A percentile compares a stretch with the other conserved stretches of the same genome.
These are phyloP conservation scores for Boletus rufocinnamomeus DNA, from an alignment of 768 basidiomycete species.

Conservation along the genomic window DNA sequence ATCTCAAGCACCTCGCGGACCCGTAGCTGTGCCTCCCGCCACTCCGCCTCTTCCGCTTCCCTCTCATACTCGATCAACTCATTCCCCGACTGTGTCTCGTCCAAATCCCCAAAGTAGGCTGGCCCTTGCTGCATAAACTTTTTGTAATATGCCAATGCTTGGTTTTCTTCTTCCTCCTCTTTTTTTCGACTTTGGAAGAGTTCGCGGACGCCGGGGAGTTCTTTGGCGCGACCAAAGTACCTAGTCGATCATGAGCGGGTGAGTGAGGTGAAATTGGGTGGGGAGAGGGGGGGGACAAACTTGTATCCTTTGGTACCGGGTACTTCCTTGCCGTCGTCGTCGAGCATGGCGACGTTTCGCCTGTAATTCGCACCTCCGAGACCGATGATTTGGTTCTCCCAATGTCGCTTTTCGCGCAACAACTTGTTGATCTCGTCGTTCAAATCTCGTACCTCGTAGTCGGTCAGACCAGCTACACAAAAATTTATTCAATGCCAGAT, in stretches of 20 bases:
- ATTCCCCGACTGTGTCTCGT: slow-evolving; percentile 61
- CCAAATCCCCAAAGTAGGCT: slow-evolving; percentile 88
- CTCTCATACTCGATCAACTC: slow-evolving; percentile 72
- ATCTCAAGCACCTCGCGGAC: slow-evolving; percentile 57
- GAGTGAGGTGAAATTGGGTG: neutral
- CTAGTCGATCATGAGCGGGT: slow-evolving; percentile 40
- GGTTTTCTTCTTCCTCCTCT: slow-evolving; percentile 88
- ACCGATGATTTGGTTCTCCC: slow-evolving; percentile 98
- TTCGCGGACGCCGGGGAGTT: slow-evolving; percentile 92
- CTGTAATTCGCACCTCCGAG: slow-evolving; percentile 96
- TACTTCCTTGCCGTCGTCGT: slow-evolving; percentile 94
- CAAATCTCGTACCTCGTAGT: slow-evolving; percentile 93
- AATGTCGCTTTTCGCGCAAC: slow-evolving; percentile 93
- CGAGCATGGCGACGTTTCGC: slow-evolving; percentile 89
- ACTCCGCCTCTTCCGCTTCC: slow-evolving; percentile 72
- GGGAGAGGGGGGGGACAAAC: slow-evolving; percentile 44
- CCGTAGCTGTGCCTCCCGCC: slow-evolving; percentile 60
- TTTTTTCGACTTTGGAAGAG: slow-evolving; percentile 87
- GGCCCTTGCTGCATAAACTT: slow-evolving; percentile 89
- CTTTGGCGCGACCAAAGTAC: slow-evolving; percentile 96
- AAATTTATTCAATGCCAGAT: neutral
- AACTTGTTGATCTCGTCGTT: slow-evolving; percentile 98
- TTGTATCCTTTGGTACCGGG: slow-evolving; percentile 98
- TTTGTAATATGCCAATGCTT: slow-evolving; percentile 72
- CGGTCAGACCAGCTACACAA: slow-evolving; percentile 77